Evolutionary conservation across 83 land plant genomes (phyloP).

Genomic region (Larix sibirica): DNA sequence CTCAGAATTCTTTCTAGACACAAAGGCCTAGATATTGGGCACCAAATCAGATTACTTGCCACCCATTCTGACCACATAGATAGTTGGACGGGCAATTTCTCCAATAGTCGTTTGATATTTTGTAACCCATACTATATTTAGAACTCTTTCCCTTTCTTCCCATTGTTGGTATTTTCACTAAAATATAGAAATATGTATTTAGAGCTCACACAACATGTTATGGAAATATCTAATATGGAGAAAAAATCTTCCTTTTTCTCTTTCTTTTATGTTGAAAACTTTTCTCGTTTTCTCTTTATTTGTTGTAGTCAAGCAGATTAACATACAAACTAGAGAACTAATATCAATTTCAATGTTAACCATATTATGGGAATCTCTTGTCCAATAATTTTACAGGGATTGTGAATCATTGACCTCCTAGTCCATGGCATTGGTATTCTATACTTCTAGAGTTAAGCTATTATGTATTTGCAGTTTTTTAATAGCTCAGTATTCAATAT

Average conservation of each 20-base stretch:
- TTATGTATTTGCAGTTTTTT: not conserved
- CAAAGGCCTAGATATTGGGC: constrained; percentile 73
- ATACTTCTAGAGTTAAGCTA: not conserved
- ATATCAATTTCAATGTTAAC: not conserved
- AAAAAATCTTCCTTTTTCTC: no score
- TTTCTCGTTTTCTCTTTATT: not conserved
- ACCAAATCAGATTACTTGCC: constrained; percentile 57
- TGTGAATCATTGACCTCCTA: not conserved
- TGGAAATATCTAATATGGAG: no score
- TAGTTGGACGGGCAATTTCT: no score
- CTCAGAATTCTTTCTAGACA: constrained; percentile 65
- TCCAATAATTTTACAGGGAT: not conserved
- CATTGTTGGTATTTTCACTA: no score
- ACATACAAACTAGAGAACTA: not conserved
- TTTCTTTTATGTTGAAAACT: no score
- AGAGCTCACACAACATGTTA: no score
- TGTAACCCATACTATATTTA: no score
- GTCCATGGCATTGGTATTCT: not conserved
- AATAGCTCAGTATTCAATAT: no score
- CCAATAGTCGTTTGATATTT: no score
- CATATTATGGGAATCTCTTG: not conserved
- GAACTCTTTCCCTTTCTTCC: no score
- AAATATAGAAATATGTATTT: no score
- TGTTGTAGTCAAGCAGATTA: not conserved
- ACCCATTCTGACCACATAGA: constrained; percentile 74